Base-by-base conservation (phyloP, 768 basidiomycete species). In the Trametes gibbosa region DNA sequence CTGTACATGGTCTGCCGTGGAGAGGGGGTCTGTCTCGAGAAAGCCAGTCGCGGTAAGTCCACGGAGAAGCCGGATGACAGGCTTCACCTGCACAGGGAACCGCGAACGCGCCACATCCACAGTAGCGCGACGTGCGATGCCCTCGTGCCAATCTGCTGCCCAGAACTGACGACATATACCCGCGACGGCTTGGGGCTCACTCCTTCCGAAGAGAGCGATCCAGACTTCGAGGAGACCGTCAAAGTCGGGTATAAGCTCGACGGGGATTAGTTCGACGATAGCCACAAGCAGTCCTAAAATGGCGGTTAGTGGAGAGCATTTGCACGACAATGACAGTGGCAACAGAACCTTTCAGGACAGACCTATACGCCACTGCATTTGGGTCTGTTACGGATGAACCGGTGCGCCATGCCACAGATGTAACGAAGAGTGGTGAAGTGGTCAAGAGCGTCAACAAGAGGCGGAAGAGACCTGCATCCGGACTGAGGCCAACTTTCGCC, bases 161-260 rank as follows among this genome's bases (percentile, higher is more conserved):
- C 95, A 98, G 70, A 84, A 95, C 64, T 95, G 91, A 5, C 80
- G 75, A 63, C 87, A 89, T 59, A 96, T 85, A 2, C 82, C 83
- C 12, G 81, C 76, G 24, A 89, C 79, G 27, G 90, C 83, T 58
- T 73, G 69, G 69, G 75, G 70, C 76, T 84, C 86, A 64, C 88
- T 90, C 24, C 89, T 81, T 6, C 92, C 91, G 58, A 89, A 92
- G 16, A 96, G 76, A 0, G 86, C 82, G 50, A 88, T 81, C 89
- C 91, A 92, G 9, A 89, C 83, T 53, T 91, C 84, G 39, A 90
- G 77, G 7, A 94, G 76, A 1, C 74, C 76, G 13, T 87, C 83
- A 61, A 90, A 89, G 59, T 91, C 84, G 0, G 87, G 84, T 34
- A 95, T 82, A n/a, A 83, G 75, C 68, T 94, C 91, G 10, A 92